These are phyloP conservation scores for Saturnispora quitensis DNA, from an alignment of 805 yeast species.

Conservation along the genomic window DNA sequence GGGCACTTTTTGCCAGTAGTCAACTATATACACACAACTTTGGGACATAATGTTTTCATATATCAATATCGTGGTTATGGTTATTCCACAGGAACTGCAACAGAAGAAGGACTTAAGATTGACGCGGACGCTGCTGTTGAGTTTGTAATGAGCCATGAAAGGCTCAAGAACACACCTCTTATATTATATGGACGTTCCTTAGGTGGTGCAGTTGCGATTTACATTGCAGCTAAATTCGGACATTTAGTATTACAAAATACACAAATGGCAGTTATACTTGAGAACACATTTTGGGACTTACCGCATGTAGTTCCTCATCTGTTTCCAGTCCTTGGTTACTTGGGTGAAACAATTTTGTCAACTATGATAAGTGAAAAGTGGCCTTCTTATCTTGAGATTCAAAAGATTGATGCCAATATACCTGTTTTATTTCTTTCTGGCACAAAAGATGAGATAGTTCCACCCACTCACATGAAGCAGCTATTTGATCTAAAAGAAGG, in stretches of 20 bases:
- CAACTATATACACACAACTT: conserved; percentile 48
- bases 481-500: conserved; percentile 38
- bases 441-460: conserved; percentile 78
- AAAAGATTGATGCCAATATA: conserved; percentile 38
- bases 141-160: conserved; percentile 45
- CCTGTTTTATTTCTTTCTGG: conserved; percentile 73
- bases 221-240: conserved; percentile 57
- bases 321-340: conserved; percentile 54
- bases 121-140: conserved; percentile 72
- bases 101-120: conserved; percentile 67
- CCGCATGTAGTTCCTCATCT: conserved; percentile 64
- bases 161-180: conserved; percentile 42
- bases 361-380: conserved; percentile 44
- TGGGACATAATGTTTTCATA: conserved; percentile 69
- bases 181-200: conserved; percentile 80
- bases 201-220: conserved; percentile 92
- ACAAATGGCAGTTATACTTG: conserved; percentile 46
- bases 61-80: conserved; percentile 94
- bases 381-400: conserved; percentile 63
- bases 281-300: conserved; percentile 77
- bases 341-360: conserved; percentile 26
- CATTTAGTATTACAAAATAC: conserved; percentile 14
- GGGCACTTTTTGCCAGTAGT: conserved; percentile 85
- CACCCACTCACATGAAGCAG: conserved; percentile 69
- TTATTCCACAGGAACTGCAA: conserved; percentile 61